phyloP scores from a whole-genome alignment of 2,329 filamentous ascomycete genomes.

The Magnaporthales sp. region DNA sequence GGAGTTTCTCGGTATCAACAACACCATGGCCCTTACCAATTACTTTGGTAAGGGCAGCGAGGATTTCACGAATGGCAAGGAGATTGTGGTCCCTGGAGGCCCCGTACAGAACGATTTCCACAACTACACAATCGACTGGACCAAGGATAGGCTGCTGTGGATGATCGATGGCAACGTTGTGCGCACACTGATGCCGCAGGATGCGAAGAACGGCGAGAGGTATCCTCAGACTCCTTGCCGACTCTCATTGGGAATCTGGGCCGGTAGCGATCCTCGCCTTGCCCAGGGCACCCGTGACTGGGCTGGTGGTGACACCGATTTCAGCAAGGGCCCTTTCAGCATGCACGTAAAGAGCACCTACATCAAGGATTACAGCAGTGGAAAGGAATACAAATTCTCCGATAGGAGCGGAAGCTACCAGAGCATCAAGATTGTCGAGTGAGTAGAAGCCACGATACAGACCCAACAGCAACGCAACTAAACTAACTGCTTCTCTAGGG shows the following conservation, averaged over 20 bases:
- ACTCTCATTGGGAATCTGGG: conserved; percentile 58
- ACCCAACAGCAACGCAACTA: not conserved
- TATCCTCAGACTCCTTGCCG: conserved; percentile 75
- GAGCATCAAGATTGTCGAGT: conserved; percentile 11
- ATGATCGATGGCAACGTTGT: conserved; percentile 60
- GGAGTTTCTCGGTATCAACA: conserved; percentile 67
- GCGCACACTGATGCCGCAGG: conserved; percentile 52
- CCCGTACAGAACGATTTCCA: conserved; percentile 51
- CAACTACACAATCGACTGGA: conserved; percentile 74
- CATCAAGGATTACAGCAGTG: conserved; percentile 27
- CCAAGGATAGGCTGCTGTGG: conserved; percentile 55
- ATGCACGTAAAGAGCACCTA: conserved; percentile 49
- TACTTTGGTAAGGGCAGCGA: conserved; percentile 67
- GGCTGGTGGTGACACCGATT: conserved; percentile 51
- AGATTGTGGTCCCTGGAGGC: conserved; percentile 43
- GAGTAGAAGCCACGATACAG: not conserved
- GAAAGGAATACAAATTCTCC: conserved; percentile 15
- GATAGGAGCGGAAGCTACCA: conserved; percentile 9
- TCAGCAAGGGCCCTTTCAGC: conserved; percentile 45
- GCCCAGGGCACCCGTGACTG: conserved; percentile 43
- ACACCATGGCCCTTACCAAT: conserved; percentile 58
- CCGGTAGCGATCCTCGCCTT: conserved; percentile 48
- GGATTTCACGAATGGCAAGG: conserved; percentile 45
- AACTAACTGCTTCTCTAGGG: conserved; percentile 23
- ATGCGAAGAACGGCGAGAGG: conserved; percentile 51